Conservation (phyloP, 73 alveolate species). For the Symbiodinium pilosum region DNA sequence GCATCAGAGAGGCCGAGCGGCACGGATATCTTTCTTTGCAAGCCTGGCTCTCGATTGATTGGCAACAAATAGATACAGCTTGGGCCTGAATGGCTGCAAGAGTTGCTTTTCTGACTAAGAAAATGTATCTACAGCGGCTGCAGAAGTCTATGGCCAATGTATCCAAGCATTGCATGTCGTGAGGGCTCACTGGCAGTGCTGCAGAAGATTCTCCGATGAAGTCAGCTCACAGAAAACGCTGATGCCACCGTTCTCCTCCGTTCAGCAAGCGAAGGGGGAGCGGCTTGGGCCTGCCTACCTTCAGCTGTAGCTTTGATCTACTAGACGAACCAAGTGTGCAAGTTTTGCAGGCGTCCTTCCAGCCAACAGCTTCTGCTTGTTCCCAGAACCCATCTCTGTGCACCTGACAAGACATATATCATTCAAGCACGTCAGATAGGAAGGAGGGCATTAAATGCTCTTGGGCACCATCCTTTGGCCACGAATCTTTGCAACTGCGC, state of each 20-base stretch:
- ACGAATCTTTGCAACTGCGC: no score
- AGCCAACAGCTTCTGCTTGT: constrained; percentile 55
- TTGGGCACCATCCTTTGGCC: no score
- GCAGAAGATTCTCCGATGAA: background rate
- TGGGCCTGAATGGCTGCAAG: background rate
- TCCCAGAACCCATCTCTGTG: constrained; percentile 31
- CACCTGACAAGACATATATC: background rate
- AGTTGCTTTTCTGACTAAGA: background rate
- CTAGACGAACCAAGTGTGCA: background rate
- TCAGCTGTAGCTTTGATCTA: no score
- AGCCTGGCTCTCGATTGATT: no score
- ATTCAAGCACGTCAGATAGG: background rate
- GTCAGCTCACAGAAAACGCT: constrained; percentile 29
- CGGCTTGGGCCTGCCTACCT: no score
- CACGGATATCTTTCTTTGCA: no score
- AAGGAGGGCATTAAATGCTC: no score
- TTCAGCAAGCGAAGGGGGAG: no score
- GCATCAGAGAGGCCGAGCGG: no score
- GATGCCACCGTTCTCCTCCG: constrained; percentile 80
- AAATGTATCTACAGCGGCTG: no score
- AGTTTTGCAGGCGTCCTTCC: constrained; percentile 43
- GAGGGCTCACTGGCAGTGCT: constrained; percentile 28
- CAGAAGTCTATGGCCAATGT: no score
- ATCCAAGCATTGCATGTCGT: background rate
- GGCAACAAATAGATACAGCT: no score